Evolutionary conservation across 495 filamentous ascomycete genomes (phyloP).

Genomic region (Evernia prunastri): DNA sequence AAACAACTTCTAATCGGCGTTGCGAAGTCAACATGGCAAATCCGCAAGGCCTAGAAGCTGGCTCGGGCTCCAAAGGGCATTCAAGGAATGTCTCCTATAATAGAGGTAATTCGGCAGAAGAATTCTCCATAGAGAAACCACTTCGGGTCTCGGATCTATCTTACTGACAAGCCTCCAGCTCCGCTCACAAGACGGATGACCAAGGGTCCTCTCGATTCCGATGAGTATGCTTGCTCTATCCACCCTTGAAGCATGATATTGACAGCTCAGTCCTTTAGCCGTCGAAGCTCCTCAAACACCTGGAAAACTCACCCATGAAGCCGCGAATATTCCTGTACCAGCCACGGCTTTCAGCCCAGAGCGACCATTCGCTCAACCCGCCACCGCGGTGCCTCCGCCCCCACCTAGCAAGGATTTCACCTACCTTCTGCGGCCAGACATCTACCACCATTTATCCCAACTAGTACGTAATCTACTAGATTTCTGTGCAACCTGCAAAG

Average conservation of each 20-base stretch:
- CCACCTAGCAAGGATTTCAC: conserved; percentile 60
- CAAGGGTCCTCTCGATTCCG: conserved; percentile 46
- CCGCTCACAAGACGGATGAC: conserved; percentile 46
- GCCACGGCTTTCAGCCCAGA: conserved; percentile 24
- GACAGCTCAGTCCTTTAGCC: conserved; percentile 25
- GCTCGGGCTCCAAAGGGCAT: conserved; percentile 19
- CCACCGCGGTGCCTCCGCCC: conserved; percentile 23
- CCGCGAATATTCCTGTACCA: conserved; percentile 16
- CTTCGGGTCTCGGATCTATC: neutral
- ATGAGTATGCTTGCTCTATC: conserved; percentile 37
- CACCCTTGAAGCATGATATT: conserved; percentile 15
- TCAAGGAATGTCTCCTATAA: conserved; percentile 21
- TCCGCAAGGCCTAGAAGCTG: conserved; percentile 1
- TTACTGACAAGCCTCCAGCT: conserved; percentile 33
- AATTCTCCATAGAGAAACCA: neutral
- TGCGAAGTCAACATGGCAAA: conserved; percentile 9
- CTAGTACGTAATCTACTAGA: conserved; percentile 2
- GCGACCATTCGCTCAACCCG: conserved; percentile 29
- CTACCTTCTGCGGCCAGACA: conserved; percentile 68
- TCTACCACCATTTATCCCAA: conserved; percentile 53
- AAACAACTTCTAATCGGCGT: neutral
- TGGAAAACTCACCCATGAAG: conserved; percentile 6
- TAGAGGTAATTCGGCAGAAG: conserved; percentile 12
- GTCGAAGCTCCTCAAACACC: conserved; percentile 10
- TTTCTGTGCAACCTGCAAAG: conserved; percentile 9